A percentile compares a stretch with the other conserved stretches of the same genome.
These are phyloP conservation scores for Solanum lycopersicoides DNA, from an alignment of 257 asterid genomes.

Conservation along the genomic window DNA sequence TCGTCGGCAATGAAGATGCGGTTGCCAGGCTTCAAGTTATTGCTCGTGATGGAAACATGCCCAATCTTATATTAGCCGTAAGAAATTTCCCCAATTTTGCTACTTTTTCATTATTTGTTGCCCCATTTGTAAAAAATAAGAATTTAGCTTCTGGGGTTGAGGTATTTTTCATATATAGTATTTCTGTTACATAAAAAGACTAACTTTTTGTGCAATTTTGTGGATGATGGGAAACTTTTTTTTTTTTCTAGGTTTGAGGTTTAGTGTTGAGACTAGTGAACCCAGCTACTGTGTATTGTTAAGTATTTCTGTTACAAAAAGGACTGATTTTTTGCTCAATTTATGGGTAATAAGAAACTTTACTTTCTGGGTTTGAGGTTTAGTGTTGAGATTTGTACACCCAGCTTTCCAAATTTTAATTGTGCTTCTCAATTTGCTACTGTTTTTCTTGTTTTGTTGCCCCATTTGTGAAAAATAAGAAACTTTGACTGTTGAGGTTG, in stretches of 20 bases:
- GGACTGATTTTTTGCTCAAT: neutral
- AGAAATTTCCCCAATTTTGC: neutral
- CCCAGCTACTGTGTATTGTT: neutral
- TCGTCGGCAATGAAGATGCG: constrained; percentile 93
- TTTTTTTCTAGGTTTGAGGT: neutral
- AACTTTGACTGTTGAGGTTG: neutral
- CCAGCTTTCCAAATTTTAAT: neutral
- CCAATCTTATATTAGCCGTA: constrained; percentile 81
- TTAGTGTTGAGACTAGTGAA: neutral
- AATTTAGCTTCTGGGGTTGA: neutral
- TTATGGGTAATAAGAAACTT: neutral
- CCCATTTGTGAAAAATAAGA: neutral
- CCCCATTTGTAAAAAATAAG: neutral
- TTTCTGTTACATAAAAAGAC: neutral
- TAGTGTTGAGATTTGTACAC: neutral
- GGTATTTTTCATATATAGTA: neutral
- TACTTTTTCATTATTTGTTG: neutral
- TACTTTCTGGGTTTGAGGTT: neutral
- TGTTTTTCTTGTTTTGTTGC: neutral
- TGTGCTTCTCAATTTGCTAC: neutral
- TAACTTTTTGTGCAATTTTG: neutral
- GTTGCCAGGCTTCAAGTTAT: constrained; percentile 87
- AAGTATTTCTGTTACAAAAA: neutral
- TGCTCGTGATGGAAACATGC: constrained; percentile 94
- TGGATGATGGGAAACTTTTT: neutral